Percentiles rank a stretch among this genome's conserved stretches.
phyloP scores from a whole-genome alignment of 306 rosid genomes.

The Geum urbanum region DNA sequence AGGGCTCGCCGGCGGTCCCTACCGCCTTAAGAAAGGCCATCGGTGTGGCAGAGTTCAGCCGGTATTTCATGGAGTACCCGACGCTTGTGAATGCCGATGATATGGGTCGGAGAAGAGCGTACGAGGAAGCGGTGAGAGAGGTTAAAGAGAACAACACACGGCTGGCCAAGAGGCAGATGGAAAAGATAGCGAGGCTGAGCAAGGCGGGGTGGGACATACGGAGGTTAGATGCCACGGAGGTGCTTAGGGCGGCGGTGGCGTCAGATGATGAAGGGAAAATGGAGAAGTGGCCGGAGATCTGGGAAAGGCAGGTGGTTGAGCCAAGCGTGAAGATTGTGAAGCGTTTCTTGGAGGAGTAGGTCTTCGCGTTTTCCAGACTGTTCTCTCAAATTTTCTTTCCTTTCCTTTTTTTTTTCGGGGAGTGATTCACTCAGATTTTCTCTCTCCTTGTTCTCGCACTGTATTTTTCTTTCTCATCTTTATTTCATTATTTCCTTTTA shows the following conservation, averaged over 20 bases:
- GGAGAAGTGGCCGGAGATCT: conserved; percentile 46
- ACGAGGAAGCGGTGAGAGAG: too few species aligned
- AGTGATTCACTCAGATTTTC: too few species aligned
- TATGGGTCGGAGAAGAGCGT: too few species aligned
- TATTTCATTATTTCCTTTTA: too few species aligned
- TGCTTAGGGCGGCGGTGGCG: conserved; percentile 49
- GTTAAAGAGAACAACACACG: conserved; percentile 3
- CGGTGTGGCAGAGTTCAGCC: too few species aligned
- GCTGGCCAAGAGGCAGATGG: too few species aligned
- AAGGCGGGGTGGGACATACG: conserved; percentile 69
- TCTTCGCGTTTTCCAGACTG: conserved; percentile 55
- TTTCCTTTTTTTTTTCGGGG: neutral
- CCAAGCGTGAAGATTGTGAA: conserved; percentile 97
- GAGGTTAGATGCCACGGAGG: conserved; percentile 75
- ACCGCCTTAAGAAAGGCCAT: too few species aligned
- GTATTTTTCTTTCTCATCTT: too few species aligned
- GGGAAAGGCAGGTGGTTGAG: conserved; percentile 69
- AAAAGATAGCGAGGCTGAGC: too few species aligned
- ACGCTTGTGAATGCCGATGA: too few species aligned
- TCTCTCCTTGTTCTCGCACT: too few species aligned
- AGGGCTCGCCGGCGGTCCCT: neutral
- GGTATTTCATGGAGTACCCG: too few species aligned
- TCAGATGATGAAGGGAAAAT: neutral
- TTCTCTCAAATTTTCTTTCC: neutral
- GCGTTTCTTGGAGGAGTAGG: conserved; percentile 83